These are phyloP conservation scores for Betula pendula DNA, from an alignment of 306 rosid genomes.

Conservation along the genomic window DNA sequence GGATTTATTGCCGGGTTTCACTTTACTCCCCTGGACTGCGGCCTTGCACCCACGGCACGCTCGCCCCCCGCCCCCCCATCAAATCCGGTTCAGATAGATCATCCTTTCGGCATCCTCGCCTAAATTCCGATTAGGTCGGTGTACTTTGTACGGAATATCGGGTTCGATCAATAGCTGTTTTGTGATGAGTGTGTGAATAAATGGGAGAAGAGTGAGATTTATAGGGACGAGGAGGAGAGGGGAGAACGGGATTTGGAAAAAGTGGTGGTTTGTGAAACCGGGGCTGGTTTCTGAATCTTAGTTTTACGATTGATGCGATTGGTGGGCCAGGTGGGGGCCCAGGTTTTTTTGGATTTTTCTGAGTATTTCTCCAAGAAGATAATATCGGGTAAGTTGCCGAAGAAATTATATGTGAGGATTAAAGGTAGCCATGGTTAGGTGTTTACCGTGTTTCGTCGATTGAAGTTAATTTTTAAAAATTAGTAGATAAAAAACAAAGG, in stretches of 20 bases:
- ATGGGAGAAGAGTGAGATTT: not conserved
- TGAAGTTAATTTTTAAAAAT: too few species aligned
- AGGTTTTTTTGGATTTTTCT: not conserved
- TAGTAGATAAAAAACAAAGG: too few species aligned
- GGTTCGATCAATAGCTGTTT: not conserved
- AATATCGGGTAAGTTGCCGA: too few species aligned
- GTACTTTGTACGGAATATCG: not conserved
- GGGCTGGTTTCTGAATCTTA: conserved; percentile 21
- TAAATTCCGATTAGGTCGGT: too few species aligned
- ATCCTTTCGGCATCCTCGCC: conserved; percentile 6
- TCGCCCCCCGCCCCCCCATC: conserved; percentile 83
- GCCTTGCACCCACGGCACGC: conserved; percentile 67
- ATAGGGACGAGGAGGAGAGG: conserved; percentile 7
- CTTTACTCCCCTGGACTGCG: conserved; percentile 57
- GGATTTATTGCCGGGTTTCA: conserved; percentile 59
- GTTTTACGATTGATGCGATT: not conserved
- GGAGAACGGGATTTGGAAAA: not conserved
- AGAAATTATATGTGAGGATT: too few species aligned
- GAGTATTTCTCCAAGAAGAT: not conserved
- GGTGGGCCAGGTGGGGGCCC: not conserved
- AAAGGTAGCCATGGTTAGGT: too few species aligned
- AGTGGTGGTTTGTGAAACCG: not conserved
- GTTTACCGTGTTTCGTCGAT: too few species aligned
- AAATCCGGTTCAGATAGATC: conserved; percentile 59
- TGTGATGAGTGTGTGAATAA: accelerated